Conservation (phyloP, 257 asterid genomes). For the Galeopsis tetrahit region DNA sequence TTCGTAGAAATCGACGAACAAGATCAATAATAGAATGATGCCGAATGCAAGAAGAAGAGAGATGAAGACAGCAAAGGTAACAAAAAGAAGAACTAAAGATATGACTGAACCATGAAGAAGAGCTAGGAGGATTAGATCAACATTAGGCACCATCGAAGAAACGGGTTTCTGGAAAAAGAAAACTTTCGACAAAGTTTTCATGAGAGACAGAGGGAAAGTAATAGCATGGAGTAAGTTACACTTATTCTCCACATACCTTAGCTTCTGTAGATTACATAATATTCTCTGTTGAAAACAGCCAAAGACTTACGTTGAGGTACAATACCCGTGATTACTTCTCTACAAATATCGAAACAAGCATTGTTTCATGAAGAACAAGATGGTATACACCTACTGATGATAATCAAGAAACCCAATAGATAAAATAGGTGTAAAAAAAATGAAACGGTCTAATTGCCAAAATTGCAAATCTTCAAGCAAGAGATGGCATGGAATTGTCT, state of each 20-base stretch:
- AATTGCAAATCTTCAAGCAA: conserved; percentile 32
- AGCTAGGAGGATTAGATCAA: conserved; percentile 41
- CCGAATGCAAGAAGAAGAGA: conserved; percentile 35
- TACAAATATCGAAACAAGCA: neutral
- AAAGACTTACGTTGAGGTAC: neutral
- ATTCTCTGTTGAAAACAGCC: conserved; percentile 2
- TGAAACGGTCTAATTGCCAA: conserved; percentile 2
- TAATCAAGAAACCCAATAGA: conserved; percentile 2
- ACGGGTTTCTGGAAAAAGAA: neutral
- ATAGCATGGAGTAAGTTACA: conserved; percentile 43
- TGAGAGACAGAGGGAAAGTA: conserved; percentile 11
- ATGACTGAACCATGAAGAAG: conserved; percentile 44
- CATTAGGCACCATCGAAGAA: conserved; percentile 37
- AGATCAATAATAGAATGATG: conserved; percentile 28
- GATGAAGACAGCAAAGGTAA: conserved; percentile 26
- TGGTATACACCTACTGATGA: conserved; percentile 18
- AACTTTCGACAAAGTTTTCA: conserved; percentile 24
- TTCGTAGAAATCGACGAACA: conserved; percentile 30
- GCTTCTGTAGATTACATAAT: conserved; percentile 7
- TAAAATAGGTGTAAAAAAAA: neutral
- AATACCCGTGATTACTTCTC: neutral
- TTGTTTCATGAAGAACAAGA: neutral
- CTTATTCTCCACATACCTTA: conserved; percentile 33
- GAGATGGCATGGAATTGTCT: conserved; percentile 13
- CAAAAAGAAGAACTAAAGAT: conserved; percentile 36